These are phyloP conservation scores for Trypanosoma avium DNA, from an alignment of 208 protist species.

Conservation along the genomic window DNA sequence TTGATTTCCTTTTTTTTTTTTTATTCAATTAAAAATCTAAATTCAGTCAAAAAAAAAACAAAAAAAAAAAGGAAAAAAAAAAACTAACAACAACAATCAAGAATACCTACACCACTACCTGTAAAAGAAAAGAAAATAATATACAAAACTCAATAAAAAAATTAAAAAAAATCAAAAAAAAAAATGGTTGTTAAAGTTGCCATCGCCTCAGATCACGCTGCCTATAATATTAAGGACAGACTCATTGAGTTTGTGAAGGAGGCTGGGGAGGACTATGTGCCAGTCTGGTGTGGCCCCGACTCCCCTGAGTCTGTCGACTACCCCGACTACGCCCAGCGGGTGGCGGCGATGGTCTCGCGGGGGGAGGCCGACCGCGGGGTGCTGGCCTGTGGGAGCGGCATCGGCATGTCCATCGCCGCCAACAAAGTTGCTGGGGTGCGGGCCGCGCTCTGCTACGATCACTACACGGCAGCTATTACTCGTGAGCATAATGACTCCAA, in stretches of 20 bases:
- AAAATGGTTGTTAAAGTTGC: conserved; percentile 72
- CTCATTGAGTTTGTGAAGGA: conserved; percentile 64
- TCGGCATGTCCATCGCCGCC: conserved; percentile 94
- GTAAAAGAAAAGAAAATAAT: too few species aligned
- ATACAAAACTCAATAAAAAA: conserved; percentile 4
- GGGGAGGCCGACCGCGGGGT: conserved; percentile 75
- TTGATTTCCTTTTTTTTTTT: too few species aligned
- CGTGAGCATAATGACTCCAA: conserved; percentile 94
- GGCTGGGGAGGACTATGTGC: conserved; percentile 43
- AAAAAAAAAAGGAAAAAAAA: too few species aligned
- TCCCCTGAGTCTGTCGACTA: conserved; percentile 87
- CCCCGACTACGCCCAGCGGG: conserved; percentile 86
- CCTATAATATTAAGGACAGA: conserved; percentile 49
- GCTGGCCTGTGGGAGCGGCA: conserved; percentile 93
- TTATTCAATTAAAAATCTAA: too few species aligned
- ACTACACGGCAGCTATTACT: conserved; percentile 82
- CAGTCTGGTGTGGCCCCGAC: conserved; percentile 73
- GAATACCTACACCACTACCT: too few species aligned
- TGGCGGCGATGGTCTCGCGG: conserved; percentile 60
- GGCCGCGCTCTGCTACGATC: conserved; percentile 93
- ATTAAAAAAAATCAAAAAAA: background rate
- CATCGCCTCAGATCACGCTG: conserved; percentile 91
- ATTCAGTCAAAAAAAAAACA: too few species aligned
- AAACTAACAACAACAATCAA: too few species aligned
- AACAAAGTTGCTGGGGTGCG: conserved; percentile 94